A percentile compares a stretch with the other conserved stretches of the same genome.
Evolutionary conservation across 495 filamentous ascomycete species (phyloP).

Genomic region (Stereocaulon alpinum): DNA sequence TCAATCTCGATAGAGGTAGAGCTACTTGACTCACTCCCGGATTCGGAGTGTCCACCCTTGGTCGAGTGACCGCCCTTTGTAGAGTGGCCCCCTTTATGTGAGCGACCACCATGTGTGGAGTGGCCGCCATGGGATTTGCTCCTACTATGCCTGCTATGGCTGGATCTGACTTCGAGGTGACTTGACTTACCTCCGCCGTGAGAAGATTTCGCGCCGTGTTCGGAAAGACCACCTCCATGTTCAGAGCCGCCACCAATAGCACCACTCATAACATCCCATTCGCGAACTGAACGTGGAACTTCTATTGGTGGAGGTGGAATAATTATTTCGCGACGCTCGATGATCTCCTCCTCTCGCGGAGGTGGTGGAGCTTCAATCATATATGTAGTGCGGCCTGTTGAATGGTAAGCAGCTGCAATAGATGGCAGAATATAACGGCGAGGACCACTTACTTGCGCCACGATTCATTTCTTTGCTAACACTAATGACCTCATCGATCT

Average conservation of each 20-base stretch:
- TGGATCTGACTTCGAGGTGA: conserved; percentile 8
- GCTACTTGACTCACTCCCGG: conserved; percentile 12
- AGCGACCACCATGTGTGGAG: conserved; percentile 11
- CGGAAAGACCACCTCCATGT: conserved; percentile 4
- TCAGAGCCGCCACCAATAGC: conserved; percentile 6
- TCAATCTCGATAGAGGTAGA: conserved; percentile 12
- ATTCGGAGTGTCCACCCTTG: conserved; percentile 8
- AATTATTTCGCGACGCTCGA: conserved; percentile 28
- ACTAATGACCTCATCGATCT: conserved; percentile 80
- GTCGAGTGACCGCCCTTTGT: conserved; percentile 13
- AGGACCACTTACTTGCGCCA: conserved; percentile 25
- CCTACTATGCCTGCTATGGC: conserved; percentile 1
- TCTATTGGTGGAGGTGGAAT: conserved; percentile 17
- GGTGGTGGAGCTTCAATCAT: conserved; percentile 34
- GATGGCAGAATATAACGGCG: neutral
- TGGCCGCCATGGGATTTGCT: conserved; percentile 15
- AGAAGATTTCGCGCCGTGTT: conserved; percentile 9
- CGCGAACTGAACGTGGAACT: conserved; percentile 24
- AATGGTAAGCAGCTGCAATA: neutral
- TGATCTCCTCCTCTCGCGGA: conserved; percentile 27
- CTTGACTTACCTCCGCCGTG: conserved; percentile 12
- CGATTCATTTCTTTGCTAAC: conserved; percentile 56
- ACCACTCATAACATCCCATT: conserved; percentile 24
- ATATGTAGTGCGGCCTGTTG: conserved; percentile 25
- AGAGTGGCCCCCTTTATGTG: conserved; percentile 12